Evolutionary conservation across 257 asterid genomes (phyloP).

Genomic region (Solanum sejunctum): DNA sequence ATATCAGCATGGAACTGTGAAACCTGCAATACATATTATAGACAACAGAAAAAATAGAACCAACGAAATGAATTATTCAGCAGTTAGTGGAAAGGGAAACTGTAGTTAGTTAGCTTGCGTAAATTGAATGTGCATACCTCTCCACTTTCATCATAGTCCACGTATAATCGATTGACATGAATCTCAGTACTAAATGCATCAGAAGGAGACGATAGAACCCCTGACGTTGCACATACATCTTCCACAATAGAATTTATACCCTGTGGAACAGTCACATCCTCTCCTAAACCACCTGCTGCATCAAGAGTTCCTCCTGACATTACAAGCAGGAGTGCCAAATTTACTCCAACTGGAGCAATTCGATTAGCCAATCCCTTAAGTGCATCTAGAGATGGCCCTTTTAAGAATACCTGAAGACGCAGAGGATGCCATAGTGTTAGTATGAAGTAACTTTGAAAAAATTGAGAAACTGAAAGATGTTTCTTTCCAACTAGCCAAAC

Average conservation of each 20-base stretch:
- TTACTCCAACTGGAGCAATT: constrained; percentile 86
- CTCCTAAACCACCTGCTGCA: constrained; percentile 74
- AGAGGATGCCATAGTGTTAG: not conserved
- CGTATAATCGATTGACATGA: constrained; percentile 59
- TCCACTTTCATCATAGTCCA: constrained; percentile 82
- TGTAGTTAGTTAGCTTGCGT: not conserved
- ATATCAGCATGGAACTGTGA: constrained; percentile 77
- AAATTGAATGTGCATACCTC: constrained; percentile 36
- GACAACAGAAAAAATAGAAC: constrained; percentile 9
- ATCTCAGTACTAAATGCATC: constrained; percentile 70
- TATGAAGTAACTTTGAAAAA: not conserved
- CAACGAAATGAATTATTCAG: not conserved
- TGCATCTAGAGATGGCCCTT: constrained; percentile 80
- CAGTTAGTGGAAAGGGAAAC: not conserved
- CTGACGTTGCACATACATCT: constrained; percentile 48
- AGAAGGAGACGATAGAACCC: constrained; percentile 63
- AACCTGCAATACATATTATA: constrained; percentile 35
- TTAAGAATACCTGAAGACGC: constrained; percentile 47
- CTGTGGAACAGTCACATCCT: constrained; percentile 76
- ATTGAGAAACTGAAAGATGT: not conserved
- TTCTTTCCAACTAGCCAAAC: not conserved
- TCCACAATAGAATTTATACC: constrained; percentile 73
- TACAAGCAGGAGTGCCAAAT: constrained; percentile 55
- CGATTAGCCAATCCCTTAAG: constrained; percentile 76
- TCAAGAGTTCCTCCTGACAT: constrained; percentile 92